Conservation (phyloP, 345 rosid genomes). For the Hirschfeldia incana region DNA sequence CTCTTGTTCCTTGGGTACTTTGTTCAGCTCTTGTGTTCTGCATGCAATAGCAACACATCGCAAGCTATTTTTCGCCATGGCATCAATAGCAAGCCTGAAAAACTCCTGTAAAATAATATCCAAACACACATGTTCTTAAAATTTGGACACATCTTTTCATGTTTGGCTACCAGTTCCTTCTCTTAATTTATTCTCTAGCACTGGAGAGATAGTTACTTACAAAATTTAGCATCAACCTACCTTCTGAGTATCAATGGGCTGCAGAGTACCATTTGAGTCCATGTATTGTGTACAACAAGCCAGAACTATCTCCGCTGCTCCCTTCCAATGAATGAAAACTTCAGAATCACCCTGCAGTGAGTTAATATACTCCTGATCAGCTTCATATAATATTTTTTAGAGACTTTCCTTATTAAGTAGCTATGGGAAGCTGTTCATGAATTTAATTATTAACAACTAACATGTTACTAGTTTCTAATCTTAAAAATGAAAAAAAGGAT, state of each 20-base stretch:
- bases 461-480: not conserved
- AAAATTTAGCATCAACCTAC: conserved; percentile 38
- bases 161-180: not conserved
- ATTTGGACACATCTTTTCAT: not conserved
- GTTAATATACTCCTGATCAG: conserved; percentile 2
- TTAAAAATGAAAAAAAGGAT: conserved; percentile 9
- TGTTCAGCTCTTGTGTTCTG: conserved; percentile 58
- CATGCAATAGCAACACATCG: conserved; percentile 97
- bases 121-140: not conserved
- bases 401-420: not conserved
- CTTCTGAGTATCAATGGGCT: conserved; percentile 63
- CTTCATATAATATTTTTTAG: conserved; percentile 4
- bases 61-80: conserved; percentile 89
- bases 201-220: not conserved
- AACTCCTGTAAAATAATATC: conserved; percentile 49
- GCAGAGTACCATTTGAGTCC: conserved; percentile 61
- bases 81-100: conserved; percentile 68
- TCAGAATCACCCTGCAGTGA: conserved; percentile 63
- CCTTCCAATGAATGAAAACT: conserved; percentile 94
- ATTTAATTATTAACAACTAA: not conserved
- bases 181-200: not conserved
- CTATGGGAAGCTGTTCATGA: not conserved
- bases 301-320: conserved; percentile 98
- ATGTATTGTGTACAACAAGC: conserved; percentile 75
- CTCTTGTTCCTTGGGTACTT: conserved; percentile 68